These are phyloP conservation scores for Croton laevigatus DNA, from an alignment of 441 rosid genomes.

Conservation along the genomic window DNA sequence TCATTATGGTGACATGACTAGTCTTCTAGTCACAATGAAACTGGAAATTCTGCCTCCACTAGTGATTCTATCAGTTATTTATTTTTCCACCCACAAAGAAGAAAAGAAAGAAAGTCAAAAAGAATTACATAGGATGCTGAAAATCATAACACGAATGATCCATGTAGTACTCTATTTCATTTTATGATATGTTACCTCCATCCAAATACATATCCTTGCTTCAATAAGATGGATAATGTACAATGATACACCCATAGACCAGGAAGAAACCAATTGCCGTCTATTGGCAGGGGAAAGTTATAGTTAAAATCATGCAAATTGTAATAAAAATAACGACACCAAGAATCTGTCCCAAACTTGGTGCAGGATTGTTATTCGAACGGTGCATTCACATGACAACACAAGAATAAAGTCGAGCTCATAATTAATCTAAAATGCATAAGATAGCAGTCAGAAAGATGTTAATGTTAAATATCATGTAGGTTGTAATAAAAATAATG, in stretches of 20 bases:
- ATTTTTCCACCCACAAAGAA: too few relatives aligned
- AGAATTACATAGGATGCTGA: too few relatives aligned
- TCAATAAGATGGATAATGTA: neutral
- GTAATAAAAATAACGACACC: neutral
- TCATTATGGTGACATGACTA: too few relatives aligned
- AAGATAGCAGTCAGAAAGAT: neutral
- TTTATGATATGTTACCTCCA: too few relatives aligned
- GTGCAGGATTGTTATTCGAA: neutral
- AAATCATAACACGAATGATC: too few relatives aligned
- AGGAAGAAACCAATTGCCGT: neutral
- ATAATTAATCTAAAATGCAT: conserved; percentile 1
- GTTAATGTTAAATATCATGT: neutral
- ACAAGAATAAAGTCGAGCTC: neutral
- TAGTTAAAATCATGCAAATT: neutral
- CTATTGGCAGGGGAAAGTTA: neutral
- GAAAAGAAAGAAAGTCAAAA: too few relatives aligned
- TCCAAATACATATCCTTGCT: too few relatives aligned
- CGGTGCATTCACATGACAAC: neutral
- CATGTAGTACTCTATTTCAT: too few relatives aligned
- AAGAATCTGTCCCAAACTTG: neutral
- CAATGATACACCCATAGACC: neutral
- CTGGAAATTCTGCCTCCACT: too few relatives aligned
- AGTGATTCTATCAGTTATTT: too few relatives aligned
- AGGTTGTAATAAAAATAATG: neutral
- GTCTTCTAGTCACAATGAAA: too few relatives aligned